Conservation (phyloP, 805 yeast genomes). For the Yarrowia sp. region DNA sequence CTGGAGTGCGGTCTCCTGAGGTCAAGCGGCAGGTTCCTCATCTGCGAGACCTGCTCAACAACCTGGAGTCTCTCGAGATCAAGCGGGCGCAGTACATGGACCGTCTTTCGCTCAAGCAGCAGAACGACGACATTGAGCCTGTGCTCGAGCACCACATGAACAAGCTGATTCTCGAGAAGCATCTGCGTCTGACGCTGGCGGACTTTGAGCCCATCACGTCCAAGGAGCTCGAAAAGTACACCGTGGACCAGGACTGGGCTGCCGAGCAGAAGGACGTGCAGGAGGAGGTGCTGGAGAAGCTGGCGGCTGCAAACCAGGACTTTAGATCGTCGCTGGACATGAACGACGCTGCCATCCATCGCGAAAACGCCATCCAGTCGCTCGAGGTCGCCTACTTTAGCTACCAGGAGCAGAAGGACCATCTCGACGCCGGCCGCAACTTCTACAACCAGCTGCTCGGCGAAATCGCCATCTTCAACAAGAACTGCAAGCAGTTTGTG, state of each 20-base stretch:
- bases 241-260: conserved; percentile 51
- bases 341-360: conserved; percentile 38
- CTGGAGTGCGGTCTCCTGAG: conserved; percentile 32
- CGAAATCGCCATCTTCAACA: conserved; percentile 47
- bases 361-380: conserved; percentile 52
- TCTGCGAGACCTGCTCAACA: conserved; percentile 7
- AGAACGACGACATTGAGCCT: conserved; percentile 15
- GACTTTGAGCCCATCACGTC: conserved; percentile 35
- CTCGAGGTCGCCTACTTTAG: conserved; percentile 52
- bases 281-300: conserved; percentile 43
- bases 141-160: conserved; percentile 1
- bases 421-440: conserved; percentile 63
- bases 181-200: neutral
- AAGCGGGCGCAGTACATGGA: conserved; percentile 33
- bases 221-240: conserved; percentile 40
- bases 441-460: conserved; percentile 65
- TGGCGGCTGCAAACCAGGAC: conserved; percentile 36
- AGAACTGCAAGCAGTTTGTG: conserved; percentile 54
- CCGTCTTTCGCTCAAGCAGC: conserved; percentile 1
- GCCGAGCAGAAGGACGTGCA: conserved; percentile 43
- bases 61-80: conserved; percentile 29
- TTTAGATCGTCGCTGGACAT: conserved; percentile 33
- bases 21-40: neutral
- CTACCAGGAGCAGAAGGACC: conserved; percentile 55
- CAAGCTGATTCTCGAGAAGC: neutral